Conservation (phyloP, 1,139 yeast genomes). For the Saccharomyces hybrid region DNA sequence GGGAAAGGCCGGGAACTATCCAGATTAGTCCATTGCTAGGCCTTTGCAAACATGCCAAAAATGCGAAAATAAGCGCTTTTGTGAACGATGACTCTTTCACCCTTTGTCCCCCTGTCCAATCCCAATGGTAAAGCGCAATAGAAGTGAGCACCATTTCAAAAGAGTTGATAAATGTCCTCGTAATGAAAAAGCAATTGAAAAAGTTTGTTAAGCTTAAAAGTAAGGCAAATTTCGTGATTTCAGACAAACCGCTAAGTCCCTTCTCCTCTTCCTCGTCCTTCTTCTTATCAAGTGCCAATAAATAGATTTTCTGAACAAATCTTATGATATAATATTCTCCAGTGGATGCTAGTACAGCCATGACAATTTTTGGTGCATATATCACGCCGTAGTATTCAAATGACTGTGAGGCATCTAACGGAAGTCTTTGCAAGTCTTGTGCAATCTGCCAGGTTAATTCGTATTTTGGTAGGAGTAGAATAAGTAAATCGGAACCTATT, state of each 20-base stretch:
- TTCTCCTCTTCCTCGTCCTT: slow-evolving; percentile 25
- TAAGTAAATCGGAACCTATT: slow-evolving; percentile 2
- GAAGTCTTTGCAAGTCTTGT: slow-evolving; percentile 9
- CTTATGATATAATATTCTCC: slow-evolving; percentile 59
- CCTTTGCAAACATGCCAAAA: slow-evolving; percentile 56
- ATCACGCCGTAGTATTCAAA: slow-evolving; percentile 34
- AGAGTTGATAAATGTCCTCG: slow-evolving; percentile 82
- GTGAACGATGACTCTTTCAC: slow-evolving; percentile 18
- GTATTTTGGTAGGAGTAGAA: slow-evolving; percentile 3
- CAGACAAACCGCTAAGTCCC: not conserved
- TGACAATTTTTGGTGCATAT: slow-evolving; percentile 54
- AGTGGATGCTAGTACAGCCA: slow-evolving; percentile 60
- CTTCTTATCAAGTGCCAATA: slow-evolving; percentile 14
- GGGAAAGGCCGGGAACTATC: slow-evolving; percentile 47
- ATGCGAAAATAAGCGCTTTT: slow-evolving; percentile 38
- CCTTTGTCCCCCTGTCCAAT: slow-evolving; percentile 39
- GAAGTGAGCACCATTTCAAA: slow-evolving; percentile 69
- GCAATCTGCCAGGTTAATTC: slow-evolving; percentile 25
- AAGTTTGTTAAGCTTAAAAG: slow-evolving; percentile 60
- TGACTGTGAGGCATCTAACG: slow-evolving; percentile 3
- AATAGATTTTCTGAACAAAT: slow-evolving; percentile 36
- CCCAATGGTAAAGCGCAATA: slow-evolving; percentile 68
- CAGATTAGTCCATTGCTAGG: slow-evolving; percentile 81
- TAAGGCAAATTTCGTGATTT: slow-evolving; percentile 14
- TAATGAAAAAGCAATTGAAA: slow-evolving; percentile 73